Evolutionary conservation across 371 early-diverging fungal species (phyloP).

Genomic region (Mycotypha africana): DNA sequence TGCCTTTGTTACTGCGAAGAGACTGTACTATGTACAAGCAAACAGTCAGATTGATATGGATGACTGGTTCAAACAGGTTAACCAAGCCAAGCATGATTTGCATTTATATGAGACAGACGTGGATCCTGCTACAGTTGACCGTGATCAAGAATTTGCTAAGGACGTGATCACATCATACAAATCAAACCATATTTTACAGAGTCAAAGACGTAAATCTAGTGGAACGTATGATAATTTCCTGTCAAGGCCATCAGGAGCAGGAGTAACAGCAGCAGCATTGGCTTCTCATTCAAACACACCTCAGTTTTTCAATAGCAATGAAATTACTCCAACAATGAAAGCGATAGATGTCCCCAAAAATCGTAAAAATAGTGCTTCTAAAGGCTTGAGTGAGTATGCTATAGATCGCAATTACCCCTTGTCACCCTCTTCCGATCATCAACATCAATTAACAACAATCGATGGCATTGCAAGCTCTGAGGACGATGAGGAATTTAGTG

Average conservation of each 20-base stretch:
- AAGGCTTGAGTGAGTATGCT: conserved; percentile 19
- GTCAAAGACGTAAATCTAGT: conserved; percentile 8
- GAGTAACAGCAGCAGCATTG: neutral
- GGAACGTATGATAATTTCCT: conserved; percentile 1
- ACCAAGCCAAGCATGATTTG: conserved; percentile 46
- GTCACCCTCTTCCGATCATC: conserved; percentile 33
- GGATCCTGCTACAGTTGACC: conserved; percentile 39
- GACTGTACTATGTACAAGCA: conserved; percentile 75
- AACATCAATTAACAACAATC: conserved; percentile 20
- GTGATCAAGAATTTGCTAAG: conserved; percentile 46
- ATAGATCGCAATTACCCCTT: conserved; percentile 33
- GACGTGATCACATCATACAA: conserved; percentile 34
- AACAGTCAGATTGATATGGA: conserved; percentile 58
- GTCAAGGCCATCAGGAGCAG: too few species aligned
- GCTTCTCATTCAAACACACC: neutral
- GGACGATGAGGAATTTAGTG: conserved; percentile 41
- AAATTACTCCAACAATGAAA: conserved; percentile 2
- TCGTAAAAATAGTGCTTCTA: neutral
- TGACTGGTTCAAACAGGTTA: conserved; percentile 62
- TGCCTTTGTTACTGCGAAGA: conserved; percentile 68
- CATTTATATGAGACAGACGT: conserved; percentile 40
- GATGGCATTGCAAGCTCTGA: conserved; percentile 45
- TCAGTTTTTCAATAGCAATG: too few species aligned
- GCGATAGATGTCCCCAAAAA: conserved; percentile 16
- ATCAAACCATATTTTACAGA: conserved; percentile 20